Conservation (phyloP, 202 grass and related monocot species). For the Panicum virgatum region DNA sequence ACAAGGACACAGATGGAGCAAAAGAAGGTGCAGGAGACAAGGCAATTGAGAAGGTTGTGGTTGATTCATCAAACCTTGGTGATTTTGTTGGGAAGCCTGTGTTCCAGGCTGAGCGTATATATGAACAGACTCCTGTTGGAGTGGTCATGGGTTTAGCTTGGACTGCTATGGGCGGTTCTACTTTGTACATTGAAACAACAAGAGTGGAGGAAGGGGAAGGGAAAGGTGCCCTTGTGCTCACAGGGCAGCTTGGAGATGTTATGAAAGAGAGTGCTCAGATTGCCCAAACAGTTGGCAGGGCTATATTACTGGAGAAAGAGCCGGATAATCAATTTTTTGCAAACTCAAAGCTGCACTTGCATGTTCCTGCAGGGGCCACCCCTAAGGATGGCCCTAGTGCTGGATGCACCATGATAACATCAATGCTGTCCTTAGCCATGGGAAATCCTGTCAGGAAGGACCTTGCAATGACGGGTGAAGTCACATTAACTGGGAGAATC, state of each 20-base stretch:
- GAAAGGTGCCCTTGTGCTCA: conserved; percentile 83
- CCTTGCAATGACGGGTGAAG: conserved; percentile 94
- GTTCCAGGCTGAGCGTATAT: conserved; percentile 92
- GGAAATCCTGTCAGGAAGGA: conserved; percentile 75
- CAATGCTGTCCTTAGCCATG: conserved; percentile 91
- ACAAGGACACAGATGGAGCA: conserved; percentile 25
- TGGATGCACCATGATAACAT: conserved; percentile 96
- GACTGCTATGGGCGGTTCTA: conserved; percentile 94
- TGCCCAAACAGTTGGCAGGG: conserved; percentile 79
- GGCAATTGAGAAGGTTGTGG: conserved; percentile 60
- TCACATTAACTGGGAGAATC: conserved; percentile 84
- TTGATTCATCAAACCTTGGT: conserved; percentile 71
- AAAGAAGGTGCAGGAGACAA: conserved; percentile 45
- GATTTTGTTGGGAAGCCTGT: conserved; percentile 96
- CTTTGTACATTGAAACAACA: conserved; percentile 79
- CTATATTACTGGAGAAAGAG: conserved; percentile 75
- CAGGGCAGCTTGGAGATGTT: conserved; percentile 93
- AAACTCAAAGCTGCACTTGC: conserved; percentile 82
- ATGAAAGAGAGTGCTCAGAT: conserved; percentile 99
- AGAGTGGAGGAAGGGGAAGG: conserved; percentile 84
- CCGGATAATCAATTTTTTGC: conserved; percentile 75
- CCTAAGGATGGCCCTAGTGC: conserved; percentile 97
- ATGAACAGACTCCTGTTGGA: conserved; percentile 86
- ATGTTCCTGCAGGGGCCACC: conserved; percentile 92
- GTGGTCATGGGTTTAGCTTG: conserved; percentile 98